Evolutionary conservation across 306 rosid species (phyloP).

Genomic region (Macrotyloma uniflorum): DNA sequence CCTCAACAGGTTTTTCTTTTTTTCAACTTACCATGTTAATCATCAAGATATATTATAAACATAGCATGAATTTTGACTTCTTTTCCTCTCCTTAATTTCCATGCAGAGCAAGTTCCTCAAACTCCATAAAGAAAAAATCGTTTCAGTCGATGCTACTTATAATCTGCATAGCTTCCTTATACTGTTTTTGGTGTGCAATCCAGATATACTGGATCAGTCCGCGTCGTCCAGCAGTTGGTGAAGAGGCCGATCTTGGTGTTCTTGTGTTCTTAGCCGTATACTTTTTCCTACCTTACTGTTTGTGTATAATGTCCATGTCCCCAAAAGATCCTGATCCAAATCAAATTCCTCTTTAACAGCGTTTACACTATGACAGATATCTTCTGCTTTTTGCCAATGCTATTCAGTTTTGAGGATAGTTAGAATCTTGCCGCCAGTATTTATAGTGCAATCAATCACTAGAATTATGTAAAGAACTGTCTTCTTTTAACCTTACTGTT

Average conservation of each 20-base stretch:
- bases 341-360: slow-evolving; percentile 59
- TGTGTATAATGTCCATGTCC: slow-evolving; percentile 71
- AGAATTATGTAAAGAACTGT: not conserved
- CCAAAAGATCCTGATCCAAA: slow-evolving; percentile 51
- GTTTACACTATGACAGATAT: not conserved
- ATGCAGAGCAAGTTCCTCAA: slow-evolving; percentile 62
- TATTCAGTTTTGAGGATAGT: not conserved
- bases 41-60: slow-evolving; percentile 22
- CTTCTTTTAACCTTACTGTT: slow-evolving; percentile 9
- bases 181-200: slow-evolving; percentile 80
- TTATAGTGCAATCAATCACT: not conserved
- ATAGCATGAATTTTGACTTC: slow-evolving; percentile 23
- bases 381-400: slow-evolving; percentile 15
- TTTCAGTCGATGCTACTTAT: slow-evolving; percentile 61
- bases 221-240: slow-evolving; percentile 81
- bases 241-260: slow-evolving; percentile 97
- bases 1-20: slow-evolving; percentile 68
- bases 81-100: slow-evolving; percentile 15
- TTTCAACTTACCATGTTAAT: slow-evolving; percentile 5
- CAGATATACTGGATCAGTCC: slow-evolving; percentile 72
- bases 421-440: not conserved
- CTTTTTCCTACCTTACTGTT: slow-evolving; percentile 67
- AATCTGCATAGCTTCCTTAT: slow-evolving; percentile 55
- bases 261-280: slow-evolving; percentile 64
- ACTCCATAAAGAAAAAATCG: slow-evolving; percentile 54